Conservation (phyloP, 2,329 filamentous ascomycete genomes). For the Penicillium sp. region DNA sequence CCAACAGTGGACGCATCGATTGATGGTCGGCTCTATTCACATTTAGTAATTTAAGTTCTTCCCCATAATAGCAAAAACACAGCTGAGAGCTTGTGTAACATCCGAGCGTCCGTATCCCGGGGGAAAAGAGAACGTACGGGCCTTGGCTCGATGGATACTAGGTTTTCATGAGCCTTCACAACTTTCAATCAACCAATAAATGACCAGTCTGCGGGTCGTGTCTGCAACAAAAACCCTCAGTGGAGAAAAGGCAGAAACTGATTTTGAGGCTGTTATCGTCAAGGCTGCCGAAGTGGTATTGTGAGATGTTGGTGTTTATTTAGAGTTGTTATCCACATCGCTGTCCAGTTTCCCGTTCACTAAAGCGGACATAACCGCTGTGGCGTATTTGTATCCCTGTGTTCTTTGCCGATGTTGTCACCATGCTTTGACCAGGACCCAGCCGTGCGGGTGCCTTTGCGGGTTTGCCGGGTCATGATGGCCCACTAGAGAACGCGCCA, state of each 20-base stretch:
- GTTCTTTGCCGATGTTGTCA: too few relatives aligned
- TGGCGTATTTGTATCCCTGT: too few relatives aligned
- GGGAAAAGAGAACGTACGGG: neutral
- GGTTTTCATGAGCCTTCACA: neutral
- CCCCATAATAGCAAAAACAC: neutral
- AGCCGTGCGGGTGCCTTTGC: too few relatives aligned
- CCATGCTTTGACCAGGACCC: too few relatives aligned
- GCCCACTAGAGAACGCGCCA: too few relatives aligned
- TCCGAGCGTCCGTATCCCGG: neutral
- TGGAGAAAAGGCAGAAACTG: neutral
- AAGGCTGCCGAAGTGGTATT: neutral
- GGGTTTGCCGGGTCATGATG: too few relatives aligned
- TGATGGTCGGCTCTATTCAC: neutral
- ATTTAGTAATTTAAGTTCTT: neutral
- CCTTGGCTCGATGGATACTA: neutral
- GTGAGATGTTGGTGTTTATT: neutral
- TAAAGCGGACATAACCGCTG: too few relatives aligned
- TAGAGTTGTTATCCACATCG: too few relatives aligned
- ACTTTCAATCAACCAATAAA: neutral
- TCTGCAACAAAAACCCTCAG: neutral
- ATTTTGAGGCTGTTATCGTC: neutral
- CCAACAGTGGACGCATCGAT: neutral
- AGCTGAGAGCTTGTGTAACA: neutral
- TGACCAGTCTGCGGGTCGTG: neutral
- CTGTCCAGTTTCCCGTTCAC: too few relatives aligned